Percentiles rank a stretch among this genome's conserved stretches.
These are phyloP conservation scores for Hygrocybe coccinea DNA, from an alignment of 768 basidiomycete species.

Conservation along the genomic window DNA sequence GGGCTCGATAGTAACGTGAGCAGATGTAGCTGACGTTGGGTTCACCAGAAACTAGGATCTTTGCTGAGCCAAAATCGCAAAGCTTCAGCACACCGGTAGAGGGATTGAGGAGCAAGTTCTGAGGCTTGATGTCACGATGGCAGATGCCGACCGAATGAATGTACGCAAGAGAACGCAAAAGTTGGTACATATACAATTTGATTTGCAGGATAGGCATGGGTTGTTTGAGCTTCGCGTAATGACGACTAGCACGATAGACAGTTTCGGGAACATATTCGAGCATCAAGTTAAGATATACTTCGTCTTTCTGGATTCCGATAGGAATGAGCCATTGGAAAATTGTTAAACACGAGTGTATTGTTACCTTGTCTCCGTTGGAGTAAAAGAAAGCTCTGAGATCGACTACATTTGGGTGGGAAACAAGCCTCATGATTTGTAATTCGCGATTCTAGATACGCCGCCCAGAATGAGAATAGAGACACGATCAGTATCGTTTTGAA, in stretches of 20 bases:
- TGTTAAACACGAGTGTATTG: slow-evolving; percentile 9
- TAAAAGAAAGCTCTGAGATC: slow-evolving; percentile 98
- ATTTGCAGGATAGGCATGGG: slow-evolving; percentile 99
- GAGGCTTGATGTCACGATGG: slow-evolving; percentile 99
- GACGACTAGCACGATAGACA: slow-evolving; percentile 96
- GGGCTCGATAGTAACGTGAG: slow-evolving; percentile 98
- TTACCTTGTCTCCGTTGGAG: slow-evolving; percentile 97
- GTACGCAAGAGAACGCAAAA: slow-evolving; percentile 95
- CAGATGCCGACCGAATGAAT: slow-evolving; percentile 99
- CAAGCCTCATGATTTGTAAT: slow-evolving; percentile 96
- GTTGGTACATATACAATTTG: slow-evolving; percentile 99
- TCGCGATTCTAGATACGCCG: slow-evolving; percentile 81
- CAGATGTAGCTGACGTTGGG: slow-evolving; percentile 99
- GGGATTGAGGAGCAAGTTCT: slow-evolving; percentile 96
- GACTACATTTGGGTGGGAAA: slow-evolving; percentile 95
- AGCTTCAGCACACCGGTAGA: slow-evolving; percentile 95
- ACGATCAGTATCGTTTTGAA: not conserved
- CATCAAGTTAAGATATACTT: slow-evolving; percentile 98
- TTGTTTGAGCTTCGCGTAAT: slow-evolving; percentile 99
- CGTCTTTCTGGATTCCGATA: slow-evolving; percentile 74
- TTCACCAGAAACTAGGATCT: slow-evolving; percentile 95
- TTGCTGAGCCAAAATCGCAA: slow-evolving; percentile 98
- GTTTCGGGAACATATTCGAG: slow-evolving; percentile 99
- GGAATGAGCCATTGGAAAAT: not conserved
- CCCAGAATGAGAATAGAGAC: slow-evolving; percentile 4